Evolutionary conservation across 495 filamentous ascomycete genomes (phyloP).

Genomic region (Penicillium lagena): DNA sequence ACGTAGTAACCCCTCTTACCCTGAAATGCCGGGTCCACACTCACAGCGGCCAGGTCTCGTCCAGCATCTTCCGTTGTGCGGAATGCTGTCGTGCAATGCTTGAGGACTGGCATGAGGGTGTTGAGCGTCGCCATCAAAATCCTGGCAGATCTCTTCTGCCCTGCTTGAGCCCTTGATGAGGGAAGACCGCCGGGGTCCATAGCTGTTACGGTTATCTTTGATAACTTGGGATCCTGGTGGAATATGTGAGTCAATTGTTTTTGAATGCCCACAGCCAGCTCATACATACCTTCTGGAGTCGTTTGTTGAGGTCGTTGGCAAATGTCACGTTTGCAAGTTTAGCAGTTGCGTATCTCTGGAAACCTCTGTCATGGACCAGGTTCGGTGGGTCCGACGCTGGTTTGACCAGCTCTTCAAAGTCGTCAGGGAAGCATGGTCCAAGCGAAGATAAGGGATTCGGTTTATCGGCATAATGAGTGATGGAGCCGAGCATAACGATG

Average conservation of each 20-base stretch:
- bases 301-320: constrained; percentile 33
- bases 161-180: constrained; percentile 11
- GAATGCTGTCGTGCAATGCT: constrained; percentile 24
- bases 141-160: constrained; percentile 6
- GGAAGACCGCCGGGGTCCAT: constrained; percentile 22
- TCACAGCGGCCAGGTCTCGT: constrained; percentile 12
- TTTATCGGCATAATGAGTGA: constrained; percentile 32
- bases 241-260: background rate
- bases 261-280: background rate
- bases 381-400: constrained; percentile 9
- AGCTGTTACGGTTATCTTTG: constrained; percentile 11
- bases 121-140: constrained; percentile 8
- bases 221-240: constrained; percentile 11
- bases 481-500: constrained; percentile 23
- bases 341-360: constrained; percentile 35
- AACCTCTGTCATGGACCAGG: constrained; percentile 32
- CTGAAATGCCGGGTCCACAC: constrained; percentile 10
- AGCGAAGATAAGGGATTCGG: constrained; percentile 28
- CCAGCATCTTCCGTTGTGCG: constrained; percentile 15
- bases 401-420: constrained; percentile 20
- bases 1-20: constrained; percentile 14
- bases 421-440: constrained; percentile 8
- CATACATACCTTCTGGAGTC: constrained; percentile 21
- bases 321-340: constrained; percentile 40
- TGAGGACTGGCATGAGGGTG: constrained; percentile 15